Base-by-base conservation (phyloP, 805 yeast genomes). In the Saccharomycopsis selenospora region DNA sequence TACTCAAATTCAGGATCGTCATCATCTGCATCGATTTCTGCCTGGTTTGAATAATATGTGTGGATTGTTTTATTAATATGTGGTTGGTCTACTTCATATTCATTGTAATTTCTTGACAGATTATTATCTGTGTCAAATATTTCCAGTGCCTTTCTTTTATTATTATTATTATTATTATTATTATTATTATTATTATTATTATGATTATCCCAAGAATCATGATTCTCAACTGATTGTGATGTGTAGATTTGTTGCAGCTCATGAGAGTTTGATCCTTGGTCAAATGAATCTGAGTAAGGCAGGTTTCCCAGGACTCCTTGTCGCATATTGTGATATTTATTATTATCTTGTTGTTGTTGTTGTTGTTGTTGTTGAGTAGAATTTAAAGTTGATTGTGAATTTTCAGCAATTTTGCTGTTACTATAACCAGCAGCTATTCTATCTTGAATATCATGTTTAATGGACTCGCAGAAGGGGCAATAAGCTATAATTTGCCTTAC, bases 401-500 rank as follows among this genome's bases (percentile, higher is more conserved):
- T 36, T 17, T n/a, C n/a, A 10, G 38, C n/a, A 33, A 14, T 10
- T 33, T 33, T 33, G 38, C 18, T 28, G 33, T 28, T 33, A 20
- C 18, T 33, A 17, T 30, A 25, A 20, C 14, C 17, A 18, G 29
- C 47, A 42, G 4, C n/a, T 26, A n/a, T n/a, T 23, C 17, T 38
- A 8, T 18, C 22, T 38, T 38, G 22, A 20, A 38, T 4, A n/a
- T 38, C 25, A 11, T 20, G 26, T 20, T 40, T 40, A 27, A 40
- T 14, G 14, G 18, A 23, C n/a, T 40, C 26, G 43, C 27, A 24
- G 30, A 20, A 22, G 8, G 36, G 69, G 62, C 98, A 93, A 51
- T 79, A 76, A 47, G 82, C 72, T 46, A 90, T 80, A 1, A 87
- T 91, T 26, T 79, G 77, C 1, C 85, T 80, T 1, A 86, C 96